These are phyloP conservation scores for Colletotrichum lini DNA, from an alignment of 2,329 filamentous ascomycete species.

Conservation along the genomic window DNA sequence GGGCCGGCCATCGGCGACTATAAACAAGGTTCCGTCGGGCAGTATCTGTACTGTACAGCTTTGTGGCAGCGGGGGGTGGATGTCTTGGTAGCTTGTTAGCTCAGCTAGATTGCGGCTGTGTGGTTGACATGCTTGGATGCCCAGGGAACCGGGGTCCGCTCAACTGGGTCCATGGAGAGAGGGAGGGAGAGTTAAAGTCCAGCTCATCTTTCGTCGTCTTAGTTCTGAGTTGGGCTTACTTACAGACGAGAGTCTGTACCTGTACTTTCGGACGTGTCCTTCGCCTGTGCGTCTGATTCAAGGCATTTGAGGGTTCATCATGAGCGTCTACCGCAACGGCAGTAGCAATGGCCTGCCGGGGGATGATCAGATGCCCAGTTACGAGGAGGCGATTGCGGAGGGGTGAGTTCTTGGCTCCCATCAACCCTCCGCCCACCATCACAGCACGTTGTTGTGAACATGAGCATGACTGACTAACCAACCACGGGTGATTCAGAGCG, in stretches of 20 bases:
- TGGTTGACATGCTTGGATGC: constrained; percentile 11
- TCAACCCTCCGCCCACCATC: not conserved
- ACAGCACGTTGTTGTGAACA: not conserved
- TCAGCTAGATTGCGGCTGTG: constrained; percentile 21
- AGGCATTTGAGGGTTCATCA: not conserved
- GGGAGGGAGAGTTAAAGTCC: not conserved
- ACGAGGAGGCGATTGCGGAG: constrained; percentile 28
- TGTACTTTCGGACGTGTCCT: not conserved
- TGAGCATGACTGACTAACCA: not conserved
- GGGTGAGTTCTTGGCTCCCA: constrained; percentile 20
- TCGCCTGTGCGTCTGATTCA: too few species aligned
- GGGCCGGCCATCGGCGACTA: constrained; percentile 18
- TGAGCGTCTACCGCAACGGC: constrained; percentile 5
- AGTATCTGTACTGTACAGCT: not conserved
- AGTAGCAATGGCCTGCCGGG: constrained; percentile 1
- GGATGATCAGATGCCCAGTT: constrained; percentile 29
- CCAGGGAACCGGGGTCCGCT: constrained; percentile 3
- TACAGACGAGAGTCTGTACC: not conserved
- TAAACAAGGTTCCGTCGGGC: constrained; percentile 7
- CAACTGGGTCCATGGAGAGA: not conserved
- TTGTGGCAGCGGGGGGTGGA: not conserved
- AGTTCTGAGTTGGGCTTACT: not conserved
- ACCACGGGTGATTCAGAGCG: not conserved
- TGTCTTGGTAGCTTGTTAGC: not conserved
- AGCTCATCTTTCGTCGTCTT: not conserved